A percentile compares a stretch with the other conserved stretches of the same genome.
Conservation (phyloP, 352 stramenopile genomes). For the Pythium grandisporangium region DNA sequence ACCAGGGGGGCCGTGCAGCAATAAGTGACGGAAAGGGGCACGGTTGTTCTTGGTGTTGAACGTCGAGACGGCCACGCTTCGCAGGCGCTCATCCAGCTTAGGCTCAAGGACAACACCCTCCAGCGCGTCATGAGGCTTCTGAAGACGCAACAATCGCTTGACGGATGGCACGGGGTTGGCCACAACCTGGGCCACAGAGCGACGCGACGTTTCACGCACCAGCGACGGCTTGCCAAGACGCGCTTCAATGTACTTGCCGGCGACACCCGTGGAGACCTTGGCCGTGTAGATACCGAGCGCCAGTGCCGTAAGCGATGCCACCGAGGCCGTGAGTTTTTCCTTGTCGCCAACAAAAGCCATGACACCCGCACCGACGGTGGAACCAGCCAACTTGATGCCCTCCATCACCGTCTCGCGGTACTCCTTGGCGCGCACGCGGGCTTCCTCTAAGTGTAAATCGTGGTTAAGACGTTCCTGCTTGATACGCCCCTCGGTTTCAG, state of each 20-base stretch:
- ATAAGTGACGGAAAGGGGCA: constrained; percentile 96
- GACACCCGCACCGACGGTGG: constrained; percentile 91
- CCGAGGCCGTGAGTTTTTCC: constrained; percentile 82
- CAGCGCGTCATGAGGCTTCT: constrained; percentile 89
- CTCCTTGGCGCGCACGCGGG: constrained; percentile 88
- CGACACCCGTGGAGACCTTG: constrained; percentile 88
- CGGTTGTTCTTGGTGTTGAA: constrained; percentile 98
- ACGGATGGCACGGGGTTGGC: constrained; percentile 80
- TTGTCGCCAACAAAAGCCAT: constrained; percentile 26
- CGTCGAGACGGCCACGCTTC: constrained; percentile 94
- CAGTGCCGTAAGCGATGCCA: constrained; percentile 89
- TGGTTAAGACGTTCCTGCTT: constrained; percentile 98
- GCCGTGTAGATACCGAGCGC: constrained; percentile 96
- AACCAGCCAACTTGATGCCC: constrained; percentile 91
- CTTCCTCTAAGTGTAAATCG: constrained; percentile 96
- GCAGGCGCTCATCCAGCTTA: constrained; percentile 90
- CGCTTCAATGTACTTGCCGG: constrained; percentile 91
- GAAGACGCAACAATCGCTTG: constrained; percentile 86
- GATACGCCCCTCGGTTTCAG: constrained; percentile 90
- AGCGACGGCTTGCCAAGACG: constrained; percentile 95
- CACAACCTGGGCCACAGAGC: constrained; percentile 75
- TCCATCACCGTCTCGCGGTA: constrained; percentile 84
- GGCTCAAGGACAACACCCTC: constrained; percentile 93
- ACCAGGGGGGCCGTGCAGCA: constrained; percentile 96
- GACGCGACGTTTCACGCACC: constrained; percentile 94